Evolutionary conservation across 352 stramenopile genomes (phyloP).

Genomic region (Phytopythium sindhum): DNA sequence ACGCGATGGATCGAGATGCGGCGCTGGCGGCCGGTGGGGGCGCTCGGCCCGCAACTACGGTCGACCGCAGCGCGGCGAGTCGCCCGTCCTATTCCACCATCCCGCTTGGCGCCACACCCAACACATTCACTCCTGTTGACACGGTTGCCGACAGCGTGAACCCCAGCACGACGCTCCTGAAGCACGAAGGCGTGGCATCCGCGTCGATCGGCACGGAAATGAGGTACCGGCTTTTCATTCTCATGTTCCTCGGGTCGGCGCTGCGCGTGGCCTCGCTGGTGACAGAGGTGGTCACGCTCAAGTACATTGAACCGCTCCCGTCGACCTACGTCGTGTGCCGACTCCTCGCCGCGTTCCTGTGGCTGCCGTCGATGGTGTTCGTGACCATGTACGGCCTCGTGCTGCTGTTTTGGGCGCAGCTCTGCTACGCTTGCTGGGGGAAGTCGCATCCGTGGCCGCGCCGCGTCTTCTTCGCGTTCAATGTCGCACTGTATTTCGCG

Average conservation of each 20-base stretch:
- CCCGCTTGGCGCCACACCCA: background rate
- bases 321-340: slow-evolving; percentile 41
- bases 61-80: background rate
- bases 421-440: slow-evolving; percentile 83
- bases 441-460: slow-evolving; percentile 71
- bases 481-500: slow-evolving; percentile 63
- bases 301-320: slow-evolving; percentile 31
- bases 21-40: background rate
- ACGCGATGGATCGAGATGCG: slow-evolving; percentile 24
- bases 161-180: slow-evolving; percentile 37
- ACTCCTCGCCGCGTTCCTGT: slow-evolving; percentile 62
- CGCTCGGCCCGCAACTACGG: background rate
- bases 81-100: slow-evolving; percentile 10
- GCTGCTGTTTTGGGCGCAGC: slow-evolving; percentile 80
- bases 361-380: slow-evolving; percentile 80
- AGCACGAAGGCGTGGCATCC: slow-evolving; percentile 46
- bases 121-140: background rate
- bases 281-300: slow-evolving; percentile 55
- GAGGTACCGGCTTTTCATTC: slow-evolving; percentile 65
- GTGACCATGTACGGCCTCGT: slow-evolving; percentile 83
- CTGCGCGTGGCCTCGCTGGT: slow-evolving; percentile 60
- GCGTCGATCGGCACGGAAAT: slow-evolving; percentile 74
- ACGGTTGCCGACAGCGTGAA: background rate
- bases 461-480: slow-evolving; percentile 73
- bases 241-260: slow-evolving; percentile 67